Evolutionary conservation across 495 filamentous ascomycete genomes (phyloP), one percentile per base, ranked within the genome.

Genomic region (Penicillium daleae): DNA sequence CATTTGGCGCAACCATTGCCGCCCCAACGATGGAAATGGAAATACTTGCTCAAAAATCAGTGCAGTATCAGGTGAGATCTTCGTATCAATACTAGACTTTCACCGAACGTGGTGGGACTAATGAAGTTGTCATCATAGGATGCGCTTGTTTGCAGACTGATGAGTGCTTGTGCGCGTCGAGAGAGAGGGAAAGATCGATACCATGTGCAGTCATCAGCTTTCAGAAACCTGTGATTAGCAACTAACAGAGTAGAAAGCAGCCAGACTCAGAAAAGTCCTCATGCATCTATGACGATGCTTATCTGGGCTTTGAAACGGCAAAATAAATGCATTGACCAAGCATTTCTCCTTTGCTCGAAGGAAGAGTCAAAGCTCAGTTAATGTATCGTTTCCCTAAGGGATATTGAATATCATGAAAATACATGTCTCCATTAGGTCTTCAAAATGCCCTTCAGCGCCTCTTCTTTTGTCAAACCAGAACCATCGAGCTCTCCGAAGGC

Each of bases 401-500:
- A n/a, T n/a, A n/a, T n/a, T n/a, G n/a, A n/a, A n/a, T n/a, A n/a
- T n/a, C n/a, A n/a, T n/a, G n/a, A 22, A 15, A n/a, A 15, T 17
- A 27, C 1, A 6, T 27, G n/a, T 17, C 12, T 22, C 29, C 13
- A n/a, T 13, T 29, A 50, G 46, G 46, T 27, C 21, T 27, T 29
- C 22, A 50, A 50, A 26, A 33, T 48, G 2, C 61, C 55, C 27
- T 58, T 32, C 24, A 42, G 50, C 26, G 19, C n/a, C 19, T 46
- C 32, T 35, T 40, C 29, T 27, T 57, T 57, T 4, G 22, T 31
- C 10, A 24, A 24, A 3, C 24, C 49, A 21, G 46, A 32, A 15
- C 32, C 51, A 22, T 54, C 48, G 27, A 37, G 6, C 15, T 58
- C 53, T 4, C 63, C 63, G 21, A 61, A 62, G 4, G 49, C 63